Evolutionary conservation across 2,329 filamentous ascomycete genomes (phyloP), one percentile per base, ranked within the genome.

Genomic region (Fonsecaea pugnacius): DNA sequence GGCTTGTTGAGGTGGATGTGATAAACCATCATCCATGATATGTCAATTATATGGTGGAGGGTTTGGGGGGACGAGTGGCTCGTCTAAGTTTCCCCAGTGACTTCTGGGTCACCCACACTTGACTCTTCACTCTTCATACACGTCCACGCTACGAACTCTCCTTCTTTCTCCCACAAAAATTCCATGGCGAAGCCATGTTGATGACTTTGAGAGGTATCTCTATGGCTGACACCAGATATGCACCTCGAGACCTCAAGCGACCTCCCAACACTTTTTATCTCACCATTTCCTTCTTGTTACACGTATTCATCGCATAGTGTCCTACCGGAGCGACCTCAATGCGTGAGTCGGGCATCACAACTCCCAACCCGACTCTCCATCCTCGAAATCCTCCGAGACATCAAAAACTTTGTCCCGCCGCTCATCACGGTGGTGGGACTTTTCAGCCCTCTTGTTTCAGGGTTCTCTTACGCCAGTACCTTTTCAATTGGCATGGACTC

Each of bases 171-270:
- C 4, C 6, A 1, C 27, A 30, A 30, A 30, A 27, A 6, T 30
- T 30, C 27, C 27, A 30, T 30, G 4, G n/a, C n/a, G n/a, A n/a
- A n/a, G 27, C 27, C 27, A 4, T 30, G 27, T 4, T 30, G n/a
- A 30, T 68, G 58, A 73, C 62, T 16, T 70, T 30, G 14, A 74
- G 64, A 9, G 70, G 69, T 21, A 46, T 64, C 43, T 55, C 53
- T 21, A 62, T 63, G 2, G 61, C 63, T 38, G 27, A 36, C 7
- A 43, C 27, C 12, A 73, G 57, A 64, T 67, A 73, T 43, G 70
- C 70, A 6, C 69, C 70, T 53, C 58, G 51, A 53, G 72, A 30
- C 27, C 6, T 30, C 4, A 6, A 30, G 27, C 35, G 35, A 38
- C 35, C 35, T 38, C 9, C 18, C 40, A 21, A 4, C n/a, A 9